Percentiles rank a stretch among this genome's conserved stretches.
Evolutionary conservation across 2,329 filamentous ascomycete genomes (phyloP).

Genomic region (Aspergillus arachidicola): DNA sequence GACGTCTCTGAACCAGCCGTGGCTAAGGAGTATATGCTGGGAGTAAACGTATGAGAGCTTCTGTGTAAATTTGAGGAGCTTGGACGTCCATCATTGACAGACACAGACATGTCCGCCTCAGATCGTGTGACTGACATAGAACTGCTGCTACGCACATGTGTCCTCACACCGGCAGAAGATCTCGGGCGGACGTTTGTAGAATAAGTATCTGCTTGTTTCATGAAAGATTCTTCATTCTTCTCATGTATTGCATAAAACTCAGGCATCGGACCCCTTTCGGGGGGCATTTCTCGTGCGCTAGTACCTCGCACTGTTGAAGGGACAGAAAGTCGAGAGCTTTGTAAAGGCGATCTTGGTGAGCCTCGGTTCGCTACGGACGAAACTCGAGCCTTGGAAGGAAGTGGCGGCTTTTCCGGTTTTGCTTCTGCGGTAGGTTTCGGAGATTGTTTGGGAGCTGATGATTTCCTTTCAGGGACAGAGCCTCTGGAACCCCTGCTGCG

Average conservation of each 20-base stretch:
- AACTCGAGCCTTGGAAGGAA: conserved; percentile 5
- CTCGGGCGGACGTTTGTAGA: conserved; percentile 40
- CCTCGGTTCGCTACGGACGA: conserved; percentile 32
- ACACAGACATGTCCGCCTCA: conserved; percentile 41
- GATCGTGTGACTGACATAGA: conserved; percentile 46
- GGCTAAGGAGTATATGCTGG: conserved; percentile 50
- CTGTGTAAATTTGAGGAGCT: conserved; percentile 34
- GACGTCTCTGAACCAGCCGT: conserved; percentile 49
- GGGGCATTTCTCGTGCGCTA: conserved; percentile 17
- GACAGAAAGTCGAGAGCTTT: conserved; percentile 24
- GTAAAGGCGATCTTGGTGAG: conserved; percentile 31
- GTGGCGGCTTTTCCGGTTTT: conserved; percentile 13
- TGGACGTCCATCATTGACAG: conserved; percentile 32
- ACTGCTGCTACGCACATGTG: conserved; percentile 47
- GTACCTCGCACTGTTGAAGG: conserved; percentile 21
- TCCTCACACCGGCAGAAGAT: conserved; percentile 42
- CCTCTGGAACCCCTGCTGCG: conserved; percentile 24
- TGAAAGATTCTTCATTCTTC: conserved; percentile 42
- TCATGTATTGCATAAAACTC: conserved; percentile 42
- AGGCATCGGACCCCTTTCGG: conserved; percentile 23
- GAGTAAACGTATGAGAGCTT: conserved; percentile 43
- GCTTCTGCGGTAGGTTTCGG: conserved; percentile 13
- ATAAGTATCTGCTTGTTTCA: conserved; percentile 47
- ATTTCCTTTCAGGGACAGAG: conserved; percentile 21
- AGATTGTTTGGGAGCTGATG: conserved; percentile 12